Evolutionary conservation across 192 early-diverging fungal genomes (phyloP).

Genomic region (Linnemannia zychae): DNA sequence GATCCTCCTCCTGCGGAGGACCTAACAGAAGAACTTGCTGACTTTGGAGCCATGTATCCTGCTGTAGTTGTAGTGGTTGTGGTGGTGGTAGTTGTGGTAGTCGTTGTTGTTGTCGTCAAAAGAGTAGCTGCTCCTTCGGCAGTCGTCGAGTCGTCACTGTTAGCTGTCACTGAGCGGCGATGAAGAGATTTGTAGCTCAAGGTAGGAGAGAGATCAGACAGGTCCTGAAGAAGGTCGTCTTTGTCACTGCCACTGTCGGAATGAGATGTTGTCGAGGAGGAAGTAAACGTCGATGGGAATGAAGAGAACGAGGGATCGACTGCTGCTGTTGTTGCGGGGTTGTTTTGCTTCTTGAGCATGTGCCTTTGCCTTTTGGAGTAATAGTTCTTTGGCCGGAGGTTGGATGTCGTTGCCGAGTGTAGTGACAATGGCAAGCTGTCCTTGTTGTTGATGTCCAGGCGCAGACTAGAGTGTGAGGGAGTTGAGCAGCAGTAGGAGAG

Average conservation of each 20-base stretch:
- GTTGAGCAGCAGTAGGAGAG: conserved; percentile 27
- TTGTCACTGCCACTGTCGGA: conserved; percentile 45
- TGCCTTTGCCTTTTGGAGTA: conserved; percentile 44
- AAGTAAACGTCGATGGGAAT: background rate
- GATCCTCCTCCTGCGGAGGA: background rate
- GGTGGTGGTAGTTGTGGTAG: conserved; percentile 12
- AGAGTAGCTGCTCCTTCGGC: background rate
- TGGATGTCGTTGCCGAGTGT: conserved; percentile 12
- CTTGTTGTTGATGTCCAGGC: background rate
- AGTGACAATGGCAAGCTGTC: background rate
- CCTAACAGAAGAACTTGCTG: background rate
- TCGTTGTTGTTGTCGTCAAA: conserved; percentile 10
- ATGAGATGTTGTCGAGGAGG: conserved; percentile 28
- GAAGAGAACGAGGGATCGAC: background rate
- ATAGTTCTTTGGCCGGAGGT: conserved; percentile 56
- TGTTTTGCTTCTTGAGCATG: conserved; percentile 13
- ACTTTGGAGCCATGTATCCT: conserved; percentile 1
- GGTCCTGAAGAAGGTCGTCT: conserved; percentile 18
- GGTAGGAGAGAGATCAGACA: conserved; percentile 2
- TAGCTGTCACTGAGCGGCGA: background rate
- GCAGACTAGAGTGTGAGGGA: background rate
- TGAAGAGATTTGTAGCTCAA: conserved; percentile 2
- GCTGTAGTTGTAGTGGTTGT: conserved; percentile 4
- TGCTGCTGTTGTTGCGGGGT: background rate
- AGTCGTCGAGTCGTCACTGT: background rate